phyloP scores from a whole-genome alignment of 768 basidiomycete species.

The Pisolithus tinctorius region DNA sequence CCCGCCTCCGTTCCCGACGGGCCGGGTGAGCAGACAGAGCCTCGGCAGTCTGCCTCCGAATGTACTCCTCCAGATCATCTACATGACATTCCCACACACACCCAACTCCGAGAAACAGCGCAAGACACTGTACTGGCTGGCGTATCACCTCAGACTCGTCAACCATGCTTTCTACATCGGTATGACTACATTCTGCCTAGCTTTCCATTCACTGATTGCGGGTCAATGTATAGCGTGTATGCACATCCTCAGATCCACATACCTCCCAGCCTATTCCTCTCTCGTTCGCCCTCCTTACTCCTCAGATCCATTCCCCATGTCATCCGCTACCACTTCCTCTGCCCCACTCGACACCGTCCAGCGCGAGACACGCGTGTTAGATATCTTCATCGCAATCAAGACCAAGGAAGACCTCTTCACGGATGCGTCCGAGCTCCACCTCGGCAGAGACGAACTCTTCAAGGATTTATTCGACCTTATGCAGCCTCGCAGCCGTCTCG shows the following conservation, averaged over 20 bases:
- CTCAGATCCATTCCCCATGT: conserved; percentile 70
- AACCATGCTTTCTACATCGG: conserved; percentile 64
- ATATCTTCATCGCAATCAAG: conserved; percentile 75
- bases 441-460: conserved; percentile 69
- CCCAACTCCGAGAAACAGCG: conserved; percentile 48
- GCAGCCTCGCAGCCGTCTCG: conserved; percentile 69
- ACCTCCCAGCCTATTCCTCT: conserved; percentile 57
- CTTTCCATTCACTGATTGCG: background rate
- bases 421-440: conserved; percentile 69
- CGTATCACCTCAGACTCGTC: conserved; percentile 54
- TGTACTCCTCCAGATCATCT: conserved; percentile 63
- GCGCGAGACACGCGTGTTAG: conserved; percentile 69
- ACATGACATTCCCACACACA: conserved; percentile 52
- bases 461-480: conserved; percentile 72
- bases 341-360: conserved; percentile 41
- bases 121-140: conserved; percentile 67
- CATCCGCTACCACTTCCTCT: conserved; percentile 20
- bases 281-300: conserved; percentile 64
- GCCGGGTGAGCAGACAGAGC: conserved; percentile 5
- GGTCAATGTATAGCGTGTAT: conserved; percentile 49
- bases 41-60: conserved; percentile 47
- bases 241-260: conserved; percentile 74
- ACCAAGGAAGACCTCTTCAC: conserved; percentile 73
- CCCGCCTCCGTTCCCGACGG: conserved; percentile 32
- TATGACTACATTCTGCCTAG: conserved; percentile 11